phyloP scores from a whole-genome alignment of 139 green algal genomes.

The Pleodorina starrii region DNA sequence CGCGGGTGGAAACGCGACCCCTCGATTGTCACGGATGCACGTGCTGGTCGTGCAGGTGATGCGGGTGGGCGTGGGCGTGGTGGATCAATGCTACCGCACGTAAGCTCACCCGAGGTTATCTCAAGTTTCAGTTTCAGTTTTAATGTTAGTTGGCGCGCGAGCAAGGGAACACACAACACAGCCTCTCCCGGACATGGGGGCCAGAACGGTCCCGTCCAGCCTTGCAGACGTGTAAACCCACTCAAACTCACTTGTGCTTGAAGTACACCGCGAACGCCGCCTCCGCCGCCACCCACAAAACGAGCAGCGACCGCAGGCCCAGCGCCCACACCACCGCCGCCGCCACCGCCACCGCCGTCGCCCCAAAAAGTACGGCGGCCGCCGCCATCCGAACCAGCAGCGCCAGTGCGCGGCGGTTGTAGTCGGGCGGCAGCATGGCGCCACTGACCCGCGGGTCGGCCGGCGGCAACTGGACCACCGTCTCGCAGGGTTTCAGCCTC shows the following conservation, averaged over 20 bases:
- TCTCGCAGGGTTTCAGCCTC: neutral
- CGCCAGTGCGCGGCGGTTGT: neutral
- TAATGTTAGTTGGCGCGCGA: too few relatives aligned
- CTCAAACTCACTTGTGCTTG: neutral
- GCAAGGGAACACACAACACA: too few relatives aligned
- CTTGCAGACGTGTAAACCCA: too few relatives aligned
- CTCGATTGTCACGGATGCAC: too few relatives aligned
- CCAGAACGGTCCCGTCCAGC: too few relatives aligned
- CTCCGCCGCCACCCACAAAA: neutral
- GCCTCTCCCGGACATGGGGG: too few relatives aligned
- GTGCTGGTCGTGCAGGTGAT: too few relatives aligned
- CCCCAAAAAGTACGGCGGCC: neutral
- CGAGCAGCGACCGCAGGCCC: neutral
- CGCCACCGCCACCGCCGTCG: neutral
- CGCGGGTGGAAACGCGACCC: too few relatives aligned
- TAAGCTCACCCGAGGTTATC: too few relatives aligned
- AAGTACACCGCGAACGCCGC: neutral
- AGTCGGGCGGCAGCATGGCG: constrained; percentile 9
- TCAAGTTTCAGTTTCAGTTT: too few relatives aligned
- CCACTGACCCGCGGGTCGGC: constrained; percentile 29
- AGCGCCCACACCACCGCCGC: neutral
- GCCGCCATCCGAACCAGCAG: constrained; percentile 1
- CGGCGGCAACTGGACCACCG: constrained; percentile 10
- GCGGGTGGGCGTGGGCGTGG: too few relatives aligned
- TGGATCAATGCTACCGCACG: too few relatives aligned